These are phyloP conservation scores for Clavispora carvajalis DNA, from an alignment of 805 yeast genomes.

Conservation along the genomic window DNA sequence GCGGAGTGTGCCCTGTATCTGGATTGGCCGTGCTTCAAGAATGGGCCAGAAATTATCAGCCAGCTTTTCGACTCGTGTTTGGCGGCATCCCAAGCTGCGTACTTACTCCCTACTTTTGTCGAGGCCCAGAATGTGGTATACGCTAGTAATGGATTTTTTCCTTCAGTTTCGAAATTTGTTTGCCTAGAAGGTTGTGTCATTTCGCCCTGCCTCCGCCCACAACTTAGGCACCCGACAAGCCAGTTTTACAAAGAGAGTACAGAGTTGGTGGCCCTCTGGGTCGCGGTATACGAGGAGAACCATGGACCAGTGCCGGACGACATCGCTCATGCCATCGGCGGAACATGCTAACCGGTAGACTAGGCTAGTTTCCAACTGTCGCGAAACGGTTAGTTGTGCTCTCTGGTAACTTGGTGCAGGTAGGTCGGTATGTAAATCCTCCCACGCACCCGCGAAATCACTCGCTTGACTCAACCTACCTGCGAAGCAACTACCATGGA, in stretches of 20 bases:
- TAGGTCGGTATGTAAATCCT: too few relatives aligned
- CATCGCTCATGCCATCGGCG: neutral
- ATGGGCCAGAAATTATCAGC: conserved; percentile 3
- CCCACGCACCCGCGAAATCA: too few relatives aligned
- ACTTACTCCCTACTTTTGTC: conserved; percentile 3
- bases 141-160: neutral
- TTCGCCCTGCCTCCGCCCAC: neutral
- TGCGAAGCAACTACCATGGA: too few relatives aligned
- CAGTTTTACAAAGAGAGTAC: neutral
- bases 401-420: too few relatives aligned
- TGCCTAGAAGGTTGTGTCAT: neutral
- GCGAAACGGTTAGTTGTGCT: too few relatives aligned
- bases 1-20: neutral
- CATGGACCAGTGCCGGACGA: conserved; percentile 5
- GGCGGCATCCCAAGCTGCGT: neutral
- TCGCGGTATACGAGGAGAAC: conserved; percentile 2
- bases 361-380: too few relatives aligned
- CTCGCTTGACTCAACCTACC: too few relatives aligned
- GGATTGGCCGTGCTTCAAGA: conserved; percentile 4
- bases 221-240: neutral
- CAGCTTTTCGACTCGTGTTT: conserved; percentile 3
- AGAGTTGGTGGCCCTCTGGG: conserved; percentile 5
- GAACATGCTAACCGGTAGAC: neutral
- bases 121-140: conserved; percentile 1
- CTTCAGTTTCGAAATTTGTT: neutral